These are phyloP conservation scores for Dunaliella sp. DNA, from an alignment of 139 green algal genomes.

Conservation along the genomic window DNA sequence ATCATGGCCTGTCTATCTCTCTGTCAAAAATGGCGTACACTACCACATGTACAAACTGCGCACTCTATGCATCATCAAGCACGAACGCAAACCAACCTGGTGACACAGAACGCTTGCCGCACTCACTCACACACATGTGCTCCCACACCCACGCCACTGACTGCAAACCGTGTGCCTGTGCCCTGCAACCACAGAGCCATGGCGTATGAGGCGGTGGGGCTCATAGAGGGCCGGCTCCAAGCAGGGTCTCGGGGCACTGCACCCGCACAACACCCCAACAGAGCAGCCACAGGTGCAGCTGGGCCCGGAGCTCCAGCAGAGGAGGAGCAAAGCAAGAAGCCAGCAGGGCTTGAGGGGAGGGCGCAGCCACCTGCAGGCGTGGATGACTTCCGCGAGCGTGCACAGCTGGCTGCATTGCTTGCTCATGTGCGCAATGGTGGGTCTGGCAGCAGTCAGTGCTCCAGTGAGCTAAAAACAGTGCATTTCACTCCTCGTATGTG, in stretches of 20 bases:
- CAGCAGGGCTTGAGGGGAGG: not conserved
- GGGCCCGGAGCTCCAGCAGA: not conserved
- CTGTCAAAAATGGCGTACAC: too few relatives aligned
- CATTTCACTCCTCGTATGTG: too few relatives aligned
- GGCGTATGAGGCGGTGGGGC: conserved; percentile 6
- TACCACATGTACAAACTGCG: too few relatives aligned
- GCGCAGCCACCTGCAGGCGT: not conserved
- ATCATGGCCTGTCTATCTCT: too few relatives aligned
- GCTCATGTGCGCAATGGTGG: conserved; percentile 1
- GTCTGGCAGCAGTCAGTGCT: too few relatives aligned
- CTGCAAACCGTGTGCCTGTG: not conserved
- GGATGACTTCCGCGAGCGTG: conserved; percentile 4
- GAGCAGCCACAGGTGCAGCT: not conserved
- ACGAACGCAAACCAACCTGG: too few relatives aligned
- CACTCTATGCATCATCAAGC: too few relatives aligned
- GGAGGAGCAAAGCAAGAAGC: not conserved
- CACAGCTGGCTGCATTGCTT: not conserved
- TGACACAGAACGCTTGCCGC: too few relatives aligned
- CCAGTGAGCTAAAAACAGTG: too few relatives aligned
- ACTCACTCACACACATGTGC: too few relatives aligned
- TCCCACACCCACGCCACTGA: too few relatives aligned
- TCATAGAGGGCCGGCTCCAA: not conserved
- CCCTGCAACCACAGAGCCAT: not conserved
- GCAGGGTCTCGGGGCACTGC: not conserved
- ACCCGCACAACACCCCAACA: not conserved